Evolutionary conservation across 257 asterid genomes (phyloP), one percentile per base, ranked within the genome.

Genomic region (Buddleja alternifolia): DNA sequence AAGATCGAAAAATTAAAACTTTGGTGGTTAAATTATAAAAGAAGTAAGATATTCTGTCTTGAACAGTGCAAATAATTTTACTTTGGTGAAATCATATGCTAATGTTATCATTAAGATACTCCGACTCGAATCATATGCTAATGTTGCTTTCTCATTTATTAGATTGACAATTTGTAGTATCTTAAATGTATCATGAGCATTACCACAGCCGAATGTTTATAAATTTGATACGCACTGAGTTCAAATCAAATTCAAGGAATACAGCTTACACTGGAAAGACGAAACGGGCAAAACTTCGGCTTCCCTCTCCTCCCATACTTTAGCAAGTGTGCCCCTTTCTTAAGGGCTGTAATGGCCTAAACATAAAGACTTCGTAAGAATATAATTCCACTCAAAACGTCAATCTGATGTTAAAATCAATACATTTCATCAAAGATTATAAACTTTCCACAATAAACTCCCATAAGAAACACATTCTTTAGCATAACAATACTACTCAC

Each of bases 241-340:
- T 20, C 0, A 24, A 53, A 36, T 16, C 37, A 32, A 23, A 61
- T 62, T 15, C 34, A 67, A 6, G 21, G 59, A 50, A 48, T 55
- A 25, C 12, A 76, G 68, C 92, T 77, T 74, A 92, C 98, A n/a
- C 81, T 53, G 29, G 98, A 92, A 75, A 92, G 85, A 73, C 97
- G 90, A 90, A 92, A 89, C 1, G 96, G 95, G 61, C 95, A 90
- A 82, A 92, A 92, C 88, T 92, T 92, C 9, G 98, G 98, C 85
- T 86, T 92, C 83, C 98, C 98, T 75, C 96, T 88, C 65, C 98
- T 72, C 48, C 98, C 97, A 69, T 92, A 90, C 83, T 90, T 92
- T 81, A 92, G 82, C 85, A 92, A 81, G 79, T 83, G 85, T 58
- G 96, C 92, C 67, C 98, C 98, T 71, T 86, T 92, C 81, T 92